A percentile compares a stretch with the other conserved stretches of the same genome.
These are phyloP conservation scores for Darksidea phi DNA, from an alignment of 495 filamentous ascomycete genomes.

Conservation along the genomic window DNA sequence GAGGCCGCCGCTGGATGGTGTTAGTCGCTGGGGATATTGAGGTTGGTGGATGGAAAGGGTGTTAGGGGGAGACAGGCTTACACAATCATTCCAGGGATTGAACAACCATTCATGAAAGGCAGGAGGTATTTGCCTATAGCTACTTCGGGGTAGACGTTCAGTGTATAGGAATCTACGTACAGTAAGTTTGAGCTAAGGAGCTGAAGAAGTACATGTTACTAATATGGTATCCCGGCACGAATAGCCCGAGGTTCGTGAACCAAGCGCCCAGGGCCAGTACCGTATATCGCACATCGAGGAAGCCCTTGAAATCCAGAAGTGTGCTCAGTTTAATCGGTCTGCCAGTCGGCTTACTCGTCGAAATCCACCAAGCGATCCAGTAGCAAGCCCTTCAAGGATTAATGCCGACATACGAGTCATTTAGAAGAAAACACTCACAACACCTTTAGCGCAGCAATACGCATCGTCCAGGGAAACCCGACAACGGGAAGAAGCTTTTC, in stretches of 20 bases:
- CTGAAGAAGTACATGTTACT: not conserved
- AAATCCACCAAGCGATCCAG: conserved; percentile 4
- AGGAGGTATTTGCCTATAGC: conserved; percentile 2
- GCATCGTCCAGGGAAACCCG: conserved; percentile 15
- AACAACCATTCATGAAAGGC: conserved; percentile 3
- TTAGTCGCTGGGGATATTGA: not conserved
- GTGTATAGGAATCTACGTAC: conserved; percentile 7
- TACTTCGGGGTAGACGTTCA: not conserved
- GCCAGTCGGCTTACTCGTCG: not conserved
- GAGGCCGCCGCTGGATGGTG: conserved; percentile 3
- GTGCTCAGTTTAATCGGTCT: not conserved
- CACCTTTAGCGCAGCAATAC: conserved; percentile 10
- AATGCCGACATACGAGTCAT: not conserved
- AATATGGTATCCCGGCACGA: conserved; percentile 10
- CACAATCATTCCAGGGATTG: conserved; percentile 9
- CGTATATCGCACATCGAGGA: conserved; percentile 4
- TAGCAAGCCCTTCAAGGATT: conserved; percentile 3
- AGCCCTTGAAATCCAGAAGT: conserved; percentile 21
- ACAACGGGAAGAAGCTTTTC: not conserved
- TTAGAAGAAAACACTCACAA: not conserved
- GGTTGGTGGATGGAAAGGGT: too few relatives aligned
- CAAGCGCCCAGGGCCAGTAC: not conserved
- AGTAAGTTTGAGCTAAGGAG: not conserved
- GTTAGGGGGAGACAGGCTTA: not conserved
- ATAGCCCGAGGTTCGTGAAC: conserved; percentile 6